These are phyloP conservation scores for Talaromyces thailandensis DNA, from an alignment of 495 filamentous ascomycete species.

Conservation along the genomic window DNA sequence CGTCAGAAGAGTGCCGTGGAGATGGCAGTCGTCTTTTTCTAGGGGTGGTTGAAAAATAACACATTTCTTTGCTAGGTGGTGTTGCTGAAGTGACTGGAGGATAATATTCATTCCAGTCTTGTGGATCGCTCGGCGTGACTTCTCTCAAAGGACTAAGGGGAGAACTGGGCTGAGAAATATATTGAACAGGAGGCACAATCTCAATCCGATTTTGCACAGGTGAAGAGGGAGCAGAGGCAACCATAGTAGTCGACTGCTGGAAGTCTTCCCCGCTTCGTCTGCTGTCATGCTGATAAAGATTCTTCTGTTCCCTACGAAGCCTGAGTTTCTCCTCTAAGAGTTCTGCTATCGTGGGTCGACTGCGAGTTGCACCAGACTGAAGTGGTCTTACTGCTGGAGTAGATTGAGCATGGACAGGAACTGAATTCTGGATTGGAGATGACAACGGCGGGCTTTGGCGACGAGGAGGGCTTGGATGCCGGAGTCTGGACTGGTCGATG, in stretches of 20 bases:
- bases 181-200: neutral
- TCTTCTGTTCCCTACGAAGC: conserved; percentile 4
- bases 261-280: neutral
- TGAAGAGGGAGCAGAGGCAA: neutral
- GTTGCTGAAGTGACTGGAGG: neutral
- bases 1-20: neutral
- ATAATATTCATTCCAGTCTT: neutral
- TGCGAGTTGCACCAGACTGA: neutral
- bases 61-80: neutral
- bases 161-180: neutral
- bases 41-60: neutral
- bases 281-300: neutral
- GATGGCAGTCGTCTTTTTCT: neutral
- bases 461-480: neutral
- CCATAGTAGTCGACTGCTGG: neutral
- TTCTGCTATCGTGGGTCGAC: conserved; percentile 21
- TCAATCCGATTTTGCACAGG: neutral
- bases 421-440: neutral
- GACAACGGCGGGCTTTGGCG: neutral
- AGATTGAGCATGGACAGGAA: neutral
- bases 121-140: neutral
- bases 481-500: neutral
- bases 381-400: neutral
- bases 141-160: neutral
- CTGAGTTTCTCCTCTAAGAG: conserved; percentile 22